Evolutionary conservation across 176 grass and related monocot genomes (phyloP), one percentile per base, ranked within the genome.

Genomic region (Triticum timopheevii): DNA sequence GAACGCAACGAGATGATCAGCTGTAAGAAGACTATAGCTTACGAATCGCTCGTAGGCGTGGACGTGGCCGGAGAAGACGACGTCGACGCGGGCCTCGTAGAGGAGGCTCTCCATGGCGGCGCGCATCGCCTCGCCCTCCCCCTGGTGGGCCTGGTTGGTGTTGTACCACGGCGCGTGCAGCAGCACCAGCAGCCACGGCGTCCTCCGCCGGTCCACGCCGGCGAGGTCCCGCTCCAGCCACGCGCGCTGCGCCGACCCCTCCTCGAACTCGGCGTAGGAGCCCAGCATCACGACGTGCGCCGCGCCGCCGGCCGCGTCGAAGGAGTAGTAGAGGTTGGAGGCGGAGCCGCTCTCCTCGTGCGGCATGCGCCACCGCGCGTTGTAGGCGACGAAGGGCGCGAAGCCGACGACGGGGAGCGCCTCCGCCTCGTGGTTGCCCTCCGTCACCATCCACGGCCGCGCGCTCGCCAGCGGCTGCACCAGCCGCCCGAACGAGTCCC

Each of bases 381-480:
- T 91, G 85, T 93, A 97, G 3, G 95, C 89, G 30, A 24, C 50
- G 69, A 97, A 97, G 1, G 87, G 89, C n/a, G 65, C 33, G 44
- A 84, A 24, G 13, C 73, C 23, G 15, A 90, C 68, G 12, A 79
- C 9, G 25, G 75, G 89, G 13, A 93, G 42, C 9, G 91, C 5
- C 79, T 95, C 93, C 1, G 80, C 24, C 75, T 97, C 95, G 65
- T 97, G 95, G 89, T 97, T 95, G 83, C 95, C 95, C 85, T 84
- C 70, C 45, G 91, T 91, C 79, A 93, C 89, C 95, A 97, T 95
- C 95, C 95, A 97, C 7, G 95, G 93, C 25, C 93, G 89, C 15
- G 66, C 62, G 78, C 95, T 91, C 33, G 95, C 95, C 67, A 87
- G 87, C 20, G 93, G 95, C 40, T 90, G 59, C 6, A 97, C 89